phyloP scores from a whole-genome alignment of 192 early-diverging fungal species.

The Coemansia sp. region DNA sequence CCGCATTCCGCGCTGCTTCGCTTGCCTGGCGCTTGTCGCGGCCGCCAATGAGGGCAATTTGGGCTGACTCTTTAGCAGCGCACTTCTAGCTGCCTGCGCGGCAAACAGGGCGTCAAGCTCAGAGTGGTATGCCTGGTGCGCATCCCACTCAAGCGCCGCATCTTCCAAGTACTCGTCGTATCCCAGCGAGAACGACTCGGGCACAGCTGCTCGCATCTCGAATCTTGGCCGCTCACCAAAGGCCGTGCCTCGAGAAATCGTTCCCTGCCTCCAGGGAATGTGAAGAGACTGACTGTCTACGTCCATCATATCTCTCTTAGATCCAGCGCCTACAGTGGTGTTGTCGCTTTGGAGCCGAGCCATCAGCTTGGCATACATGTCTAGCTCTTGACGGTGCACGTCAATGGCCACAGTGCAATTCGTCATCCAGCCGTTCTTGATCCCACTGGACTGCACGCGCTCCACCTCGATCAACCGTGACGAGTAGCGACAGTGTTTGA shows the following conservation, averaged over 20 bases:
- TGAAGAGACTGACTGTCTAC: conserved; percentile 27
- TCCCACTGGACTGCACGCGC: conserved; percentile 35
- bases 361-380: conserved; percentile 56
- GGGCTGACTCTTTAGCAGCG: background rate
- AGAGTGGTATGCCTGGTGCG: conserved; percentile 47
- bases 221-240: conserved; percentile 17
- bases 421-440: conserved; percentile 50
- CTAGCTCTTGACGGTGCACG: conserved; percentile 55
- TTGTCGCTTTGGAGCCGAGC: conserved; percentile 38
- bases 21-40: background rate
- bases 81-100: conserved; percentile 35
- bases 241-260: background rate
- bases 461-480: conserved; percentile 78
- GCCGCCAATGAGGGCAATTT: background rate
- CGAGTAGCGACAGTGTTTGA: conserved; percentile 76
- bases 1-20: conserved; percentile 38
- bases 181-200: conserved; percentile 44
- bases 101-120: conserved; percentile 46
- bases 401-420: conserved; percentile 53
- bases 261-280: conserved; percentile 44
- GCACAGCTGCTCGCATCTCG: conserved; percentile 29
- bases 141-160: conserved; percentile 55
- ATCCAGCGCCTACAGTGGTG: background rate
- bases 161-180: conserved; percentile 63
- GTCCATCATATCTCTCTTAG: conserved; percentile 15